Base-by-base conservation (phyloP, 306 rosid genomes). In the Prosopis cineraria region DNA sequence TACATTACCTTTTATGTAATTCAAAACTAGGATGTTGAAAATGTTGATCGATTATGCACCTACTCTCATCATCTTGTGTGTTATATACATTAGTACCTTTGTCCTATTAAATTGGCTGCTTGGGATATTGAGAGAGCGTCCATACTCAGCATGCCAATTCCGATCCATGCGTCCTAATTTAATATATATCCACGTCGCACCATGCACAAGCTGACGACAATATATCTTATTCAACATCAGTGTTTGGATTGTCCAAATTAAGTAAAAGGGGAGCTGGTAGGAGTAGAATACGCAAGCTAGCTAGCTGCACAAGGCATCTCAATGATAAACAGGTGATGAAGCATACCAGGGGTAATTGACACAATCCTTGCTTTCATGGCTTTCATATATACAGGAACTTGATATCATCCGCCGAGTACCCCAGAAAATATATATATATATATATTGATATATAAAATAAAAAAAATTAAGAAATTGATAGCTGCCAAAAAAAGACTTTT, bases 271-370 rank as follows among this genome's bases (percentile, higher is more conserved):
- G 31, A 31, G 66, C 66, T 30, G 67, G 67, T 31, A 16, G 20
- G 30, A 60, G 47, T 39, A 10, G 67, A 60, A 60, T 60, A 58
- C 65, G 33, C 65, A 27, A 58, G 65, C 65, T 58, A 58, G 65
- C 65, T 58, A 27, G 65, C 65, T 5, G 36, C 65, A 39, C 31
- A 37, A n/a, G 48, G 48, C 47, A 66, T 37, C 48, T 37, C 48
- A 65, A 36, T 41, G 29, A 36, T 10, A 39, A n/a, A 39, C 10
- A 20, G 31, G 27, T 19, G 69, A 19, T 63, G 11, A 39, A 66
- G n/a, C 31, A n/a, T n/a, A 20, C 31, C 31, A 66, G 37, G 37
- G 14, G 20, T 27, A 64, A 34, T 9, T 64, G 69, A 64, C 45
- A 3, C 44, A 64, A 2, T 34, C 24, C 41, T 62, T 63, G 25